phyloP scores from a whole-genome alignment of 257 asterid genomes.

The Solanum boliviense region DNA sequence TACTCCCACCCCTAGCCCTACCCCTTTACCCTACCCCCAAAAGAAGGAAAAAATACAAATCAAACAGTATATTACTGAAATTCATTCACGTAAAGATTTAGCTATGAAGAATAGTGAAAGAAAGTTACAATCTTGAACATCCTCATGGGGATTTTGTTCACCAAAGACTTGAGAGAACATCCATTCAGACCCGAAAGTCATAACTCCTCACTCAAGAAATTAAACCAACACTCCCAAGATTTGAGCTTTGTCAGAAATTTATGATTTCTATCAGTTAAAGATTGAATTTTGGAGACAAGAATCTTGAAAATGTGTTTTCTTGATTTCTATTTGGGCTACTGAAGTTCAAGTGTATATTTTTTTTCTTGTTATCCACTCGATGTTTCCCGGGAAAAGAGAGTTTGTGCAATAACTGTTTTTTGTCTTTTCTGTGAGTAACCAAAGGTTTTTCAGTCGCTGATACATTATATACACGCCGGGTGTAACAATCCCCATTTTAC shows the following conservation, averaged over 20 bases:
- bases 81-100: neutral
- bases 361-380: neutral
- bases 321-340: neutral
- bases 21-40: neutral
- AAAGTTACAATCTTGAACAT: slow-evolving; percentile 43
- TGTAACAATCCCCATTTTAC: neutral
- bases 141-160: slow-evolving; percentile 51
- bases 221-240: neutral
- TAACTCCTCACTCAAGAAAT: neutral
- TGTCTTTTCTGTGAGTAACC: neutral
- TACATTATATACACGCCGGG: neutral
- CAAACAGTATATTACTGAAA: neutral
- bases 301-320: neutral
- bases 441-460: neutral
- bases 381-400: neutral
- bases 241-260: neutral
- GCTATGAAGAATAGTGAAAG: neutral
- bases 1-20: neutral
- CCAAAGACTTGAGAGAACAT: slow-evolving; percentile 72
- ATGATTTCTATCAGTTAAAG: neutral
- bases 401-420: neutral
- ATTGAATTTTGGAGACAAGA: neutral
- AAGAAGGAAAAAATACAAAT: neutral
- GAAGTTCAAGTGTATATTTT: neutral
- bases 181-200: slow-evolving; percentile 51